phyloP scores from a whole-genome alignment of 345 rosid genomes.

The Moricandia arvensis region DNA sequence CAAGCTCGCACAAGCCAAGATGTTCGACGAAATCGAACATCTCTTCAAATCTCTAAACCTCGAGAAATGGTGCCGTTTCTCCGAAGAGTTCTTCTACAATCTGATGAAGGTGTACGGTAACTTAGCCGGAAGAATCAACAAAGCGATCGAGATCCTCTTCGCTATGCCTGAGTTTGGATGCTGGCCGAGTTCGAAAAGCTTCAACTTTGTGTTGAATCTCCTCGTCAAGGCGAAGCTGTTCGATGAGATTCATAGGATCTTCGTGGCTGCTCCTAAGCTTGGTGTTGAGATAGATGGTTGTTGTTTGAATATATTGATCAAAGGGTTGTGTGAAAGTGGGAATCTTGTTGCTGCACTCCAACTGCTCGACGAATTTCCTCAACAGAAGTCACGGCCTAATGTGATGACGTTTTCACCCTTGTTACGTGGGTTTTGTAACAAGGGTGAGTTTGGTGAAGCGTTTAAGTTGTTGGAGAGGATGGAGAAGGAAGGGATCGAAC shows the following conservation, averaged over 20 bases:
- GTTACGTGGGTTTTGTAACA: slow-evolving; percentile 63
- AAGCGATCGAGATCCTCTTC: slow-evolving; percentile 59
- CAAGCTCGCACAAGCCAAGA: slow-evolving; percentile 53
- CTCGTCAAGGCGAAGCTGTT: slow-evolving; percentile 69
- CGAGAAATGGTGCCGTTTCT: slow-evolving; percentile 52
- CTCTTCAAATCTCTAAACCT: slow-evolving; percentile 47
- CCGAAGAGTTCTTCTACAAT: slow-evolving; percentile 72
- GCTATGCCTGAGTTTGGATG: slow-evolving; percentile 69
- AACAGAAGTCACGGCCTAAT: slow-evolving; percentile 62
- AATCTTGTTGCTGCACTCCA: slow-evolving; percentile 59
- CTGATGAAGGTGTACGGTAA: slow-evolving; percentile 71
- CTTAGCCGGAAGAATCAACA: slow-evolving; percentile 56
- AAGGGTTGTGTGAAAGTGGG: slow-evolving; percentile 74
- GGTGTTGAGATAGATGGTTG: slow-evolving; percentile 85
- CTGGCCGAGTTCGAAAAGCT: slow-evolving; percentile 71
- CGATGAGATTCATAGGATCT: slow-evolving; percentile 59
- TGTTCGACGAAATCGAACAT: slow-evolving; percentile 67
- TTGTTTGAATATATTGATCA: slow-evolving; percentile 75
- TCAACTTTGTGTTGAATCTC: slow-evolving; percentile 68
- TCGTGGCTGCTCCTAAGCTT: slow-evolving; percentile 53
- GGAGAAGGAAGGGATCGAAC: slow-evolving; percentile 68
- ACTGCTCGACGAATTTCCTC: slow-evolving; percentile 94
- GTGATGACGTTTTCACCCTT: slow-evolving; percentile 73
- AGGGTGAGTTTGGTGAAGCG: slow-evolving; percentile 62
- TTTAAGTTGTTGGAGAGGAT: slow-evolving; percentile 59